Percentiles rank a stretch among this genome's conserved stretches.
Evolutionary conservation across 495 filamentous ascomycete genomes (phyloP).

Genomic region (Pyronema omphalodes): DNA sequence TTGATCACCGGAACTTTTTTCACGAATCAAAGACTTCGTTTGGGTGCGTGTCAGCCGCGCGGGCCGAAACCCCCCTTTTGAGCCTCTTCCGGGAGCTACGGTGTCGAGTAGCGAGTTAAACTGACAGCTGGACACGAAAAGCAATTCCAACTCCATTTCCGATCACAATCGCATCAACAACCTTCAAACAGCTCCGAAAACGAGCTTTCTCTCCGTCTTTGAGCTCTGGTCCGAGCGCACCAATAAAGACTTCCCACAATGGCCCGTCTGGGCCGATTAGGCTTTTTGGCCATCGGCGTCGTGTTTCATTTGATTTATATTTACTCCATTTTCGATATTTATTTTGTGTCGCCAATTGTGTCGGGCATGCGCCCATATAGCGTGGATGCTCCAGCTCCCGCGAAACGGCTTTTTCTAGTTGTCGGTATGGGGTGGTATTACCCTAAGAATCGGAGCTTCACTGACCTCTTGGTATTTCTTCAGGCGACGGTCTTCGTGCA

Average conservation of each 20-base stretch:
- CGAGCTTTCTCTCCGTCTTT: background rate
- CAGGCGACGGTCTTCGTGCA: slow-evolving; percentile 82
- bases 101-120: background rate
- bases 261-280: slow-evolving; percentile 64
- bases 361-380: slow-evolving; percentile 75
- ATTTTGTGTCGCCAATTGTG: slow-evolving; percentile 96
- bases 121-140: background rate
- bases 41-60: background rate
- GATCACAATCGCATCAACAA: background rate
- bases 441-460: background rate
- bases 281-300: slow-evolving; percentile 80
- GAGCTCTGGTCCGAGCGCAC: slow-evolving; percentile 2
- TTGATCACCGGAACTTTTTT: no score
- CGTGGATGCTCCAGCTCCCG: slow-evolving; percentile 51
- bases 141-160: background rate
- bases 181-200: no score
- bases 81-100: background rate
- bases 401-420: slow-evolving; percentile 78
- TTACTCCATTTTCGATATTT: slow-evolving; percentile 96
- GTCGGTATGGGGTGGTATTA: slow-evolving; percentile 46
- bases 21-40: no score
- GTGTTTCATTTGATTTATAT: slow-evolving; percentile 91
- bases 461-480: slow-evolving; percentile 2
- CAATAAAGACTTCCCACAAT: slow-evolving; percentile 28
- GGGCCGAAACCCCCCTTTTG: background rate